These are phyloP conservation scores for Hyphodiscus hymeniophilus DNA, from an alignment of 495 filamentous ascomycete genomes.

Conservation along the genomic window DNA sequence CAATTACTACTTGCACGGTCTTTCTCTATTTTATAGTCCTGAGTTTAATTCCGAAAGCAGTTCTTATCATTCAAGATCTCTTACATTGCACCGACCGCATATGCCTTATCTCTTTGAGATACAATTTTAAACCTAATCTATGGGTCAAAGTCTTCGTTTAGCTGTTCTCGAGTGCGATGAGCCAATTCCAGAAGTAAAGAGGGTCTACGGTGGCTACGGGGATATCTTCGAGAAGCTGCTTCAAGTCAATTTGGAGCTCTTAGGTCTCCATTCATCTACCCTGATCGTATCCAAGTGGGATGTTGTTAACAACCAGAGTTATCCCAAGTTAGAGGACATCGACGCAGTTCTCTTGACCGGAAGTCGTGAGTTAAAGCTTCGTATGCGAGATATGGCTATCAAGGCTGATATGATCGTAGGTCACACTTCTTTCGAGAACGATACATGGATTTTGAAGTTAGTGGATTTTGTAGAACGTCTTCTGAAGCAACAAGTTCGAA, in stretches of 20 bases:
- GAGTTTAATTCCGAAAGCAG: too few relatives aligned
- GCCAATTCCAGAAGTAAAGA: conserved; percentile 44
- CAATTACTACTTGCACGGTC: too few relatives aligned
- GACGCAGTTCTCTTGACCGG: conserved; percentile 85
- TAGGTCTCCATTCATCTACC: conserved; percentile 22
- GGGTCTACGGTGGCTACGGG: conserved; percentile 63
- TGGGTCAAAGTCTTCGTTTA: too few relatives aligned
- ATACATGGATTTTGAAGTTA: conserved; percentile 62
- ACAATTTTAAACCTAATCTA: too few relatives aligned
- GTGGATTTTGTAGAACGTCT: conserved; percentile 60
- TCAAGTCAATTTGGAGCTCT: conserved; percentile 31
- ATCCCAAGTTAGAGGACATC: conserved; percentile 62
- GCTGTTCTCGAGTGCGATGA: conserved; percentile 80
- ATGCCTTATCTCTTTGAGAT: too few relatives aligned
- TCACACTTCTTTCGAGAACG: conserved; percentile 11
- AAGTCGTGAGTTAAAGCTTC: conserved; percentile 36
- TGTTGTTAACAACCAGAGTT: conserved; percentile 54
- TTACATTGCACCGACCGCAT: too few relatives aligned
- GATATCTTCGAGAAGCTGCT: conserved; percentile 65
- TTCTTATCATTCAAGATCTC: too few relatives aligned
- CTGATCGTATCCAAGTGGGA: conserved; percentile 60
- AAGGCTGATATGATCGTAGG: background rate
- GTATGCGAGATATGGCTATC: background rate
- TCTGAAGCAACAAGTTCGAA: conserved; percentile 38
- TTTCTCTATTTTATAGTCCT: too few relatives aligned